Percentiles rank a stretch among this genome's conserved stretches.
Evolutionary conservation across 331 rosid species (phyloP).

Genomic region (Stylosanthes scabra): DNA sequence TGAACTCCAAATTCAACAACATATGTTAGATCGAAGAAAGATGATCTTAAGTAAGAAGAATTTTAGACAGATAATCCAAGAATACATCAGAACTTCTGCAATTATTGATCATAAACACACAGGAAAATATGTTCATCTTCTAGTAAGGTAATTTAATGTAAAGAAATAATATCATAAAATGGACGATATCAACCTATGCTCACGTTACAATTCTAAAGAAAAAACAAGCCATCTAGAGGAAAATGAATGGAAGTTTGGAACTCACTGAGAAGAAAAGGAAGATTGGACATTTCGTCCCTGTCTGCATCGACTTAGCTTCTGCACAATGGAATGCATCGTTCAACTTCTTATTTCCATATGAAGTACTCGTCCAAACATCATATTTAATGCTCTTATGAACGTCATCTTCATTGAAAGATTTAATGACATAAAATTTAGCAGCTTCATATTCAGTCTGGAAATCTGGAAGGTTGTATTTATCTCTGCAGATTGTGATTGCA

Average conservation of each 20-base stretch:
- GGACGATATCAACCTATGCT: not conserved
- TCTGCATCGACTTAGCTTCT: slow-evolving; percentile 57
- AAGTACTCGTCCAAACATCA: slow-evolving; percentile 90
- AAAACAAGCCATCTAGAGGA: slow-evolving; percentile 22
- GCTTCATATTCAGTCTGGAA: slow-evolving; percentile 60
- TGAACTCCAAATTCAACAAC: not conserved
- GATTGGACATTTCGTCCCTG: slow-evolving; percentile 64
- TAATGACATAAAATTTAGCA: slow-evolving; percentile 78
- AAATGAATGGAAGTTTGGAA: slow-evolving; percentile 45
- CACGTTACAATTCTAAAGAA: not conserved
- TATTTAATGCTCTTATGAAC: slow-evolving; percentile 79
- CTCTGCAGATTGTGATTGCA: slow-evolving; percentile 48
- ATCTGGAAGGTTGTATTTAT: slow-evolving; percentile 65
- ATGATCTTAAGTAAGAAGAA: not conserved
- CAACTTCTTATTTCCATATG: slow-evolving; percentile 73
- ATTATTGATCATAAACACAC: not conserved
- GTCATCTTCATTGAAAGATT: slow-evolving; percentile 92
- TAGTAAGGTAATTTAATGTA: slow-evolving; percentile 1
- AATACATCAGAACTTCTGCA: slow-evolving; percentile 10
- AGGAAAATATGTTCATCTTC: slow-evolving; percentile 8
- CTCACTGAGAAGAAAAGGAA: slow-evolving; percentile 95
- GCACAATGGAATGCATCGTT: slow-evolving; percentile 66
- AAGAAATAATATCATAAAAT: slow-evolving; percentile 16
- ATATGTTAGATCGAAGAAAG: slow-evolving; percentile 11
- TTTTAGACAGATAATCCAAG: slow-evolving; percentile 25